Evolutionary conservation across 2,329 filamentous ascomycete genomes (phyloP), one percentile per base, ranked within the genome.

Genomic region (Trichoderma breve): DNA sequence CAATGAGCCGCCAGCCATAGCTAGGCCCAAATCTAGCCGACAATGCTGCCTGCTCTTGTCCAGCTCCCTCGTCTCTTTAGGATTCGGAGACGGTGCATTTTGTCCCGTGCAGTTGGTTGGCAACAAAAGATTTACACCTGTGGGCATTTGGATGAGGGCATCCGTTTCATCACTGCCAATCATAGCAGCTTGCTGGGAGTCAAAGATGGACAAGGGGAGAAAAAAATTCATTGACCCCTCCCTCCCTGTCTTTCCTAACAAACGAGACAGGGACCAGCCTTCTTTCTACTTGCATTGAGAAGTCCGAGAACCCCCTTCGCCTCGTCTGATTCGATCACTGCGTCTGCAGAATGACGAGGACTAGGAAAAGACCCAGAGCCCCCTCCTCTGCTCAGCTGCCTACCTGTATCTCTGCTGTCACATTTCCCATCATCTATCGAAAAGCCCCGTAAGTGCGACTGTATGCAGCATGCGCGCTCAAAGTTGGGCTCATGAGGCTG

Each of bases 201-300:
- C 58, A 55, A n/a, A 64, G 60, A 21, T 57, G 18, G 36, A 58
- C 36, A 39, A 24, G 28, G 36, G n/a, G 9, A 28, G 21, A 9
- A 36, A 39, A 36, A 57, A 67, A 67, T 30, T 15, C 21, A 64
- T 47, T 24, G 34, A 64, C 58, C 68, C 61, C 47, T 64, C 68
- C 51, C 68, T 64, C 39, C 47, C 68, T 71, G 58, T 47, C 43
- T 24, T 62, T n/a, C 30, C 60, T 64, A 71, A 18, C 32, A 64
- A 30, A 28, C 7, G n/a, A 21, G 68, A 64, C 68, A 71, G 60
- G 68, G 68, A 71, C 68, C 68, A 71, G 68, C 58, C 68, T 71
- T 64, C 68, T 64, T 43, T 55, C 21, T 32, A 43, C 67, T 36
- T 30, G 57, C 57, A 62, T 62, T 43, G 36, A 61, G 67, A 62